Percentiles rank a stretch among this genome's conserved stretches.
Conservation (phyloP, 495 filamentous ascomycete genomes). For the Xylaria scruposa region DNA sequence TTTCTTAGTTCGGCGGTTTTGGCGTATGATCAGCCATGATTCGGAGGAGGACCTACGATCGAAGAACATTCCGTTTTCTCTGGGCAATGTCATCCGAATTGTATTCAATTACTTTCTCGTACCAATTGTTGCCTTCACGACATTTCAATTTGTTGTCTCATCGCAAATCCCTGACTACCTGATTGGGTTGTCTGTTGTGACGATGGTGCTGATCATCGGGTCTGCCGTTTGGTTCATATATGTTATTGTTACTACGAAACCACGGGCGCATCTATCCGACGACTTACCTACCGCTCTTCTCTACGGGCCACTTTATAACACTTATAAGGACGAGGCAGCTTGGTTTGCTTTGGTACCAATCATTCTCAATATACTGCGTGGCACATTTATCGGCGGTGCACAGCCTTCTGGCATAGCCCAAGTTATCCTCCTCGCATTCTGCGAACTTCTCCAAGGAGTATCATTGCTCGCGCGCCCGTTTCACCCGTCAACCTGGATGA, state of each 20-base stretch:
- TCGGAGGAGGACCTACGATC: constrained; percentile 84
- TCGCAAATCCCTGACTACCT: constrained; percentile 67
- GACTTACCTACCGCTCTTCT: constrained; percentile 87
- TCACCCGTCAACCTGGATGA: constrained; percentile 94
- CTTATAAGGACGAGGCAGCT: constrained; percentile 85
- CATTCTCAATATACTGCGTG: constrained; percentile 81
- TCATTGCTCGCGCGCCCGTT: constrained; percentile 90
- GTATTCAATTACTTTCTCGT: constrained; percentile 91
- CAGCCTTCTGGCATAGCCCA: constrained; percentile 94
- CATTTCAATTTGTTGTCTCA: constrained; percentile 89
- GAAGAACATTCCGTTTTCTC: constrained; percentile 93
- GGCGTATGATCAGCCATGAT: constrained; percentile 69
- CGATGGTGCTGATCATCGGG: constrained; percentile 71
- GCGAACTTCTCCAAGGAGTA: constrained; percentile 88
- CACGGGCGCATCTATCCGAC: constrained; percentile 87
- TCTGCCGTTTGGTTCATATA: constrained; percentile 81
- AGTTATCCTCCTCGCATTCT: constrained; percentile 87
- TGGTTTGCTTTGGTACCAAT: constrained; percentile 88
- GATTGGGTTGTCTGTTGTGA: constrained; percentile 73
- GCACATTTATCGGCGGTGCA: constrained; percentile 87
- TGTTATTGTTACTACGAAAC: constrained; percentile 79
- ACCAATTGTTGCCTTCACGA: constrained; percentile 82
- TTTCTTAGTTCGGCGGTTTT: constrained; percentile 76
- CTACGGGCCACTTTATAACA: constrained; percentile 98
- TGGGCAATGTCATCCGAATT: constrained; percentile 85